Percentiles rank a stretch among this genome's conserved stretches.
Evolutionary conservation across 257 asterid species (phyloP).

Genomic region (Verbascum thapsus): DNA sequence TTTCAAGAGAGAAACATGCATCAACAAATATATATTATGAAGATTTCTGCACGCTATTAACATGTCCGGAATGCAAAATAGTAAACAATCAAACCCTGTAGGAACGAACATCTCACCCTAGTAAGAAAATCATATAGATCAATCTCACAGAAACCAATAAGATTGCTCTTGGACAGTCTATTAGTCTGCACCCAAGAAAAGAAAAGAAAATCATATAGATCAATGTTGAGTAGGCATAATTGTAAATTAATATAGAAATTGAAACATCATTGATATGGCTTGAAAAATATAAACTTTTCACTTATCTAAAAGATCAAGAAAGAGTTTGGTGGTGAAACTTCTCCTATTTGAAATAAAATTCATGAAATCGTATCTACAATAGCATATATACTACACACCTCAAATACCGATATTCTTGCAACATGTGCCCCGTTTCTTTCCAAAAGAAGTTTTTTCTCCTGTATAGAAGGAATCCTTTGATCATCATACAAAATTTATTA

Average conservation of each 20-base stretch:
- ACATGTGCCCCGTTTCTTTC: constrained; percentile 85
- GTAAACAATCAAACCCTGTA: constrained; percentile 15
- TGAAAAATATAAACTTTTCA: constrained; percentile 12
- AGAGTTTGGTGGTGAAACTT: not conserved
- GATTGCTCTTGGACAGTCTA: constrained; percentile 76
- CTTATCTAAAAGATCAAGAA: not conserved
- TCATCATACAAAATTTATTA: constrained; percentile 12
- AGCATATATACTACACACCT: constrained; percentile 59
- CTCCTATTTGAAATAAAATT: constrained; percentile 20
- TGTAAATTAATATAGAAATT: constrained; percentile 20
- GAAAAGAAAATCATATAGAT: constrained; percentile 25
- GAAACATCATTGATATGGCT: constrained; percentile 12
- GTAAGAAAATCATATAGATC: constrained; percentile 80
- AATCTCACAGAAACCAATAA: constrained; percentile 85
- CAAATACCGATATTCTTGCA: constrained; percentile 87
- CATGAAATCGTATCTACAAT: constrained; percentile 8
- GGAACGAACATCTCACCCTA: constrained; percentile 64
- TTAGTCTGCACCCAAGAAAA: constrained; percentile 74
- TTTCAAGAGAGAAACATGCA: constrained; percentile 18
- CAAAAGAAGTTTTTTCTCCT: constrained; percentile 93
- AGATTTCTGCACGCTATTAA: constrained; percentile 23
- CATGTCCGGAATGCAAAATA: constrained; percentile 17
- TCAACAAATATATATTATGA: constrained; percentile 19
- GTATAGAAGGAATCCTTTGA: constrained; percentile 42
- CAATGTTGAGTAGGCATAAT: constrained; percentile 27